These are phyloP conservation scores for Trichoderma sp. DNA, from an alignment of 2,329 filamentous ascomycete genomes.

Conservation along the genomic window DNA sequence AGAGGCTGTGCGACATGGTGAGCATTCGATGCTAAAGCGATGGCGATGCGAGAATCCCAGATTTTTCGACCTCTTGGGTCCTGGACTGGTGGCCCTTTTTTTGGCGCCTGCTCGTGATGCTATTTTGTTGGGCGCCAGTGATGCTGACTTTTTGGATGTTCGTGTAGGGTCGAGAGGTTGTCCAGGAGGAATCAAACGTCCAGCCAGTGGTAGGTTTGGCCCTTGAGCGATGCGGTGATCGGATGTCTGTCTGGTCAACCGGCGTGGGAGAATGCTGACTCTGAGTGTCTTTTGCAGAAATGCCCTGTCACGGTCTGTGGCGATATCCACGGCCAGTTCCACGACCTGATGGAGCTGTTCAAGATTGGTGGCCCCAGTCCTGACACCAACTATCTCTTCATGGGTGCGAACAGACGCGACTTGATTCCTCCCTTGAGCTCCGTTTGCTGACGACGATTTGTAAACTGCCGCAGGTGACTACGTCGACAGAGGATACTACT, in stretches of 20 bases:
- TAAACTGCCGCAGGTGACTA: constrained; percentile 70
- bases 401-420: constrained; percentile 61
- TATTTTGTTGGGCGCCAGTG: not conserved
- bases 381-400: constrained; percentile 99
- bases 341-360: constrained; percentile 99
- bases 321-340: constrained; percentile 98
- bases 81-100: not conserved
- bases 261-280: not conserved
- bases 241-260: not conserved
- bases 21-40: constrained; percentile 23
- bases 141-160: constrained; percentile 18
- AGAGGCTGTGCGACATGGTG: constrained; percentile 97
- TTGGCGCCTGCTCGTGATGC: constrained; percentile 2
- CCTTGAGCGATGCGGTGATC: not conserved
- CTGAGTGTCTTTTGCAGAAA: constrained; percentile 59
- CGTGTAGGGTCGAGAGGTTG: constrained; percentile 82
- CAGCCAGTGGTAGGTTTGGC: constrained; percentile 81
- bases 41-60: not conserved
- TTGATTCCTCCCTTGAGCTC: not conserved
- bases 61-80: not conserved
- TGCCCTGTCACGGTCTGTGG: constrained; percentile 98
- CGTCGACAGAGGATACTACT: constrained; percentile 98
- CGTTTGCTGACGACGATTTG: constrained; percentile 1
- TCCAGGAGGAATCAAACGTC: constrained; percentile 97
- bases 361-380: constrained; percentile 97